Percentiles rank a stretch among this genome's conserved stretches.
These are phyloP conservation scores for Botrytis fabae DNA, from an alignment of 2,329 filamentous ascomycete genomes.

Conservation along the genomic window DNA sequence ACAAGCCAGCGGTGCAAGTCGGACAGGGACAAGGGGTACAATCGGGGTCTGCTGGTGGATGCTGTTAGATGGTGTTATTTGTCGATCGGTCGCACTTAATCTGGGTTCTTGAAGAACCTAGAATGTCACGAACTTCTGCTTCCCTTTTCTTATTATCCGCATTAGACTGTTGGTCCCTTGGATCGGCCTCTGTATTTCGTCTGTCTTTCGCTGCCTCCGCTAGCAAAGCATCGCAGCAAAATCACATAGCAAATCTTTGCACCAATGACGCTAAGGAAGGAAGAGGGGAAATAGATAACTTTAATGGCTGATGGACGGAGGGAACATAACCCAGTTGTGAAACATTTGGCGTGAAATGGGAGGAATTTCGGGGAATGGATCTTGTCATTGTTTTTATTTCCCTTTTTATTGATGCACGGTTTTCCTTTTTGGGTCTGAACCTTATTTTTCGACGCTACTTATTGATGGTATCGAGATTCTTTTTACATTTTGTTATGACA, in stretches of 20 bases:
- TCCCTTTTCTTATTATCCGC: constrained; percentile 35
- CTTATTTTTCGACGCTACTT: constrained; percentile 20
- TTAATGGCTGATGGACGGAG: constrained; percentile 37
- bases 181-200: constrained; percentile 37
- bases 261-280: constrained; percentile 19
- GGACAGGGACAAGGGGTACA: constrained; percentile 93
- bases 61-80: constrained; percentile 67
- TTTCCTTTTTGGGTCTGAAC: constrained; percentile 17
- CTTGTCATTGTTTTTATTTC: constrained; percentile 24
- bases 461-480: constrained; percentile 12
- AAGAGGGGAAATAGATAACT: constrained; percentile 33
- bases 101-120: constrained; percentile 27
- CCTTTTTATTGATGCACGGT: constrained; percentile 25
- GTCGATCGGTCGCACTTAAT: constrained; percentile 11
- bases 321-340: constrained; percentile 30
- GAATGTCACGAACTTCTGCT: constrained; percentile 30
- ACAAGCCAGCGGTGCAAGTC: constrained; percentile 97
- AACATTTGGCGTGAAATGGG: constrained; percentile 35
- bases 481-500: constrained; percentile 28
- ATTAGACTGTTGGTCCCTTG: constrained; percentile 39
- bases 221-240: constrained; percentile 30
- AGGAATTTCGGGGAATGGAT: constrained; percentile 31
- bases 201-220: constrained; percentile 29
- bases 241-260: constrained; percentile 27
- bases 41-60: constrained; percentile 79